Conservation (phyloP, 2,329 filamentous ascomycete genomes). For the Aspergillus sp. region DNA sequence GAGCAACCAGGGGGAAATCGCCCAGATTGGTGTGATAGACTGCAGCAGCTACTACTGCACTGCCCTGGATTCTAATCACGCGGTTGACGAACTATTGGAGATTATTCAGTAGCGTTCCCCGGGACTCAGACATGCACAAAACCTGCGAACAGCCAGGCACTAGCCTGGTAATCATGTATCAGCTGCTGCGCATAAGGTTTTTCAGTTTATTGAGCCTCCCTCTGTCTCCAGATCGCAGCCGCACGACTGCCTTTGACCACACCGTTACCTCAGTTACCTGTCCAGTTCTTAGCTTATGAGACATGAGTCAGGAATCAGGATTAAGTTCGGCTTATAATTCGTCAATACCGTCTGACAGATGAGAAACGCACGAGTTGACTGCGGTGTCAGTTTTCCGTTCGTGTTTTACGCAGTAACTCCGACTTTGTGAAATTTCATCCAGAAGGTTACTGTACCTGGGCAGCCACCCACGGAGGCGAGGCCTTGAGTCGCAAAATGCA, state of each 20-base stretch:
- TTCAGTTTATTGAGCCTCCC: no score
- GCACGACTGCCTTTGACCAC: no score
- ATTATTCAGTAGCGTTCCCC: background rate
- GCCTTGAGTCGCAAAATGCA: background rate
- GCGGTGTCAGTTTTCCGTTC: background rate
- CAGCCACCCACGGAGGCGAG: background rate
- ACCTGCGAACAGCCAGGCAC: background rate
- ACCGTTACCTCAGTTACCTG: no score
- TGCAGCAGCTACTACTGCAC: conserved; percentile 4
- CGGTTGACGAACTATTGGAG: conserved; percentile 3
- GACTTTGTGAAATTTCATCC: background rate
- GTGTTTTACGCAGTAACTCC: background rate
- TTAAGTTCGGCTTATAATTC: no score
- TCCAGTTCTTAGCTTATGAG: no score
- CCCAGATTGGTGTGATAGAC: conserved; percentile 4
- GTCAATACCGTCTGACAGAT: no score
- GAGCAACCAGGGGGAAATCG: background rate
- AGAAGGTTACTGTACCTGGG: background rate
- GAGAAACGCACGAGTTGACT: no score
- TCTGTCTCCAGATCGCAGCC: no score
- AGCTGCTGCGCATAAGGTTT: no score
- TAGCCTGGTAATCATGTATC: background rate
- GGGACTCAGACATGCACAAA: background rate
- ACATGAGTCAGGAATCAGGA: no score
- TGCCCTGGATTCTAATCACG: background rate